Evolutionary conservation across 257 asterid genomes (phyloP).

Genomic region (Marsdenia floribunda): DNA sequence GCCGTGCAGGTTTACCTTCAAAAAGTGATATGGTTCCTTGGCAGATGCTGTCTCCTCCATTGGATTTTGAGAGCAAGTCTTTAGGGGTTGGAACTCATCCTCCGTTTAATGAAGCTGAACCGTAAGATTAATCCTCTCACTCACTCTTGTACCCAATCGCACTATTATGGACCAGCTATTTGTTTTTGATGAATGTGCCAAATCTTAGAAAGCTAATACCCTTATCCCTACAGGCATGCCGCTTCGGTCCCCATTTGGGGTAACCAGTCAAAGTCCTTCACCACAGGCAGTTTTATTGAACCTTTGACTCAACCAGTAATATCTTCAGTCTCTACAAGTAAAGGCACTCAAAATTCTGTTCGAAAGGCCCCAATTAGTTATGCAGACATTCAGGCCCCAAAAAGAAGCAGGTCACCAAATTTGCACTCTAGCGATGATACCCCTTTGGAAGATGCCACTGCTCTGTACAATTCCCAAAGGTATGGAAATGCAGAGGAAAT

Average conservation of each 20-base stretch:
- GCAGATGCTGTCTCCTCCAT: constrained; percentile 38
- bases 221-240: constrained; percentile 41
- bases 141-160: not conserved
- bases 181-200: not conserved
- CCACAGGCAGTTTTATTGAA: constrained; percentile 24
- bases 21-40: constrained; percentile 29
- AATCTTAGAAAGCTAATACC: not conserved
- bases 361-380: constrained; percentile 39
- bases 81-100: constrained; percentile 32
- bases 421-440: constrained; percentile 28
- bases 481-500: constrained; percentile 19
- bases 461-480: constrained; percentile 42
- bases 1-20: constrained; percentile 31
- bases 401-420: constrained; percentile 75
- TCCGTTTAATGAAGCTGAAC: constrained; percentile 35
- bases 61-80: constrained; percentile 35
- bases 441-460: constrained; percentile 30
- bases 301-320: constrained; percentile 33
- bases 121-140: constrained; percentile 37
- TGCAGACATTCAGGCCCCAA: constrained; percentile 49
- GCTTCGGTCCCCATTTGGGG: constrained; percentile 33
- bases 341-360: constrained; percentile 36
- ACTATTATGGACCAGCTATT: not conserved
- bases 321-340: constrained; percentile 24
- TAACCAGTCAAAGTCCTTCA: constrained; percentile 33